Percentiles rank a stretch among this genome's conserved stretches.
Evolutionary conservation across 1,284 basidiomycete species (phyloP).

Genomic region (Trichosporon coremiiforme): DNA sequence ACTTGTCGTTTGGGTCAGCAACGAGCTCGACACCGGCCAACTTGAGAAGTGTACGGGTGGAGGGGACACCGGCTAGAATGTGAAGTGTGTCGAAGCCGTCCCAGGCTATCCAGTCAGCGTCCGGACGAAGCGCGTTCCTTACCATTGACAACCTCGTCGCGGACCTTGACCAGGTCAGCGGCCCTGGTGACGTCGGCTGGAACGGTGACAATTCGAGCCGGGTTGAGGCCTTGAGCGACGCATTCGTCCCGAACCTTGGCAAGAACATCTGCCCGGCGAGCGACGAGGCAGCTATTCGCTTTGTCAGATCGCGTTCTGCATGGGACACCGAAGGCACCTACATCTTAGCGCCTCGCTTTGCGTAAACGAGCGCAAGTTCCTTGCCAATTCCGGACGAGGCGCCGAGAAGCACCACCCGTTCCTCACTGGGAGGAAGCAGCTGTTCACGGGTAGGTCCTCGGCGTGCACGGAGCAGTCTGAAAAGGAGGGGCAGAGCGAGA

Average conservation of each 20-base stretch:
- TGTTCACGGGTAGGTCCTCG: constrained; percentile 43
- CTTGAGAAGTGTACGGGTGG: constrained; percentile 73
- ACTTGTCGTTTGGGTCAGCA: constrained; percentile 18
- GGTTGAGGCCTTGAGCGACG: constrained; percentile 36
- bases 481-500: constrained; percentile 54
- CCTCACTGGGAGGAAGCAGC: constrained; percentile 57
- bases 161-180: constrained; percentile 69
- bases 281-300: constrained; percentile 65
- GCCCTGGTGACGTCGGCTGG: constrained; percentile 68
- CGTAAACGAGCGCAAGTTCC: constrained; percentile 71
- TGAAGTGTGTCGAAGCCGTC: constrained; percentile 79
- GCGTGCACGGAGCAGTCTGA: constrained; percentile 37
- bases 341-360: constrained; percentile 70
- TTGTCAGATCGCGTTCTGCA: not conserved
- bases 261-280: constrained; percentile 65
- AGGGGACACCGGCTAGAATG: constrained; percentile 82
- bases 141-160: constrained; percentile 65
- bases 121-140: constrained; percentile 36
- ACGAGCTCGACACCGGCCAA: constrained; percentile 66
- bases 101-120: constrained; percentile 64
- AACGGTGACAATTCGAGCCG: constrained; percentile 54
- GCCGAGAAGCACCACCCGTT: constrained; percentile 77
- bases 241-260: constrained; percentile 68
- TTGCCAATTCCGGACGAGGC: constrained; percentile 82
- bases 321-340: constrained; percentile 28